These are phyloP conservation scores for Aspergillus aculeatinus DNA, from an alignment of 2,329 filamentous ascomycete species.

Conservation along the genomic window DNA sequence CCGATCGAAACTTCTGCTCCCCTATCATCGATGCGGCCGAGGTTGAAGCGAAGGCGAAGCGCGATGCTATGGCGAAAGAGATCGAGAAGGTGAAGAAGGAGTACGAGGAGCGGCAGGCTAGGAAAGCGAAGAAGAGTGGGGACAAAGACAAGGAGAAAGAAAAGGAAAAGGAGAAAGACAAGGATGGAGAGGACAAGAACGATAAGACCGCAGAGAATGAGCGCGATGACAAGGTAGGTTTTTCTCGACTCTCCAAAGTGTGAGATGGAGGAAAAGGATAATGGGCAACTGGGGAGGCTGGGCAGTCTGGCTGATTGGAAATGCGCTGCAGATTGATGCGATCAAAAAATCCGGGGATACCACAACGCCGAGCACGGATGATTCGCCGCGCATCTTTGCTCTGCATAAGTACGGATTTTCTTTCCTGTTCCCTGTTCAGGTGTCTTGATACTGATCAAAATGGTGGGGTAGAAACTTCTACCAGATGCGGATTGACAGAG, in stretches of 20 bases:
- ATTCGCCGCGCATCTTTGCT: conserved; percentile 77
- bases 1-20: conserved; percentile 76
- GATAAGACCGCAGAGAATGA: conserved; percentile 45
- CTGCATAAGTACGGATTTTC: conserved; percentile 66
- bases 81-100: conserved; percentile 50
- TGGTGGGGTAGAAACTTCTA: conserved; percentile 68
- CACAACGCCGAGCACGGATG: conserved; percentile 45
- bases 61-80: conserved; percentile 45
- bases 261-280: neutral
- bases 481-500: conserved; percentile 76
- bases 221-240: conserved; percentile 54
- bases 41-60: conserved; percentile 43
- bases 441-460: neutral
- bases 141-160: conserved; percentile 49
- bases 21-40: conserved; percentile 49
- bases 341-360: conserved; percentile 46
- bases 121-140: conserved; percentile 63
- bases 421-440: neutral
- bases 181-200: conserved; percentile 39
- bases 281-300: neutral
- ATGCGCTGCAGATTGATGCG: conserved; percentile 35
- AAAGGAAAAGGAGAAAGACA: conserved; percentile 38
- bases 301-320: neutral
- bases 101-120: conserved; percentile 75
- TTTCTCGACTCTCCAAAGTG: neutral